Evolutionary conservation across 2,329 filamentous ascomycete species (phyloP).

Genomic region (Colletotrichum sp.): DNA sequence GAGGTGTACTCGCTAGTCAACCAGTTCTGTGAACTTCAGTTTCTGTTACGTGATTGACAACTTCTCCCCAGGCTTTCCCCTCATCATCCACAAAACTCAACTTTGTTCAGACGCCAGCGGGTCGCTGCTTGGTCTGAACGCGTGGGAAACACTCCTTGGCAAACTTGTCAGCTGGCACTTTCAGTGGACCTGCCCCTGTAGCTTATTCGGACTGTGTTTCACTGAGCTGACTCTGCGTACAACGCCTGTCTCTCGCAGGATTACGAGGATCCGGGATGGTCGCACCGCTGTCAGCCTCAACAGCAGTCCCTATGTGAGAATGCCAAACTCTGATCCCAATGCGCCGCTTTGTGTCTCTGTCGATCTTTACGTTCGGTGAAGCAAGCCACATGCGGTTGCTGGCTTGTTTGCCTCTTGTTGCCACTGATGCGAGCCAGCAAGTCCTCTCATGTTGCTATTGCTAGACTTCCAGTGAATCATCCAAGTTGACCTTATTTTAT

Average conservation of each 20-base stretch:
- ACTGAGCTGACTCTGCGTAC: neutral
- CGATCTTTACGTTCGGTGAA: neutral
- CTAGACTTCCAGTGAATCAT: neutral
- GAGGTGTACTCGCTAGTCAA: neutral
- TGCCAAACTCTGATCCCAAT: neutral
- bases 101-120: constrained; percentile 11
- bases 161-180: neutral
- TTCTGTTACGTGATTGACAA: constrained; percentile 17
- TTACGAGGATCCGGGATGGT: neutral
- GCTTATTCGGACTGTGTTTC: neutral
- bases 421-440: neutral
- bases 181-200: neutral
- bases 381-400: neutral
- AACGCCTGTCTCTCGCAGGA: neutral
- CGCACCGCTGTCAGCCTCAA: neutral
- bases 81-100: constrained; percentile 14
- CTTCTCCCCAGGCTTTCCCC: constrained; percentile 10
- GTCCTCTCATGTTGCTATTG: neutral
- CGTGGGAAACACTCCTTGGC: neutral
- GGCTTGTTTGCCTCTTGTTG: neutral
- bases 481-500: neutral
- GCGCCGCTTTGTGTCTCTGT: neutral
- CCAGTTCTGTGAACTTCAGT: neutral
- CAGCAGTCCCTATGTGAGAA: neutral
- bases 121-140: neutral